Conservation (phyloP, 169 alveolate species). For the Amoebophrya sp. region DNA sequence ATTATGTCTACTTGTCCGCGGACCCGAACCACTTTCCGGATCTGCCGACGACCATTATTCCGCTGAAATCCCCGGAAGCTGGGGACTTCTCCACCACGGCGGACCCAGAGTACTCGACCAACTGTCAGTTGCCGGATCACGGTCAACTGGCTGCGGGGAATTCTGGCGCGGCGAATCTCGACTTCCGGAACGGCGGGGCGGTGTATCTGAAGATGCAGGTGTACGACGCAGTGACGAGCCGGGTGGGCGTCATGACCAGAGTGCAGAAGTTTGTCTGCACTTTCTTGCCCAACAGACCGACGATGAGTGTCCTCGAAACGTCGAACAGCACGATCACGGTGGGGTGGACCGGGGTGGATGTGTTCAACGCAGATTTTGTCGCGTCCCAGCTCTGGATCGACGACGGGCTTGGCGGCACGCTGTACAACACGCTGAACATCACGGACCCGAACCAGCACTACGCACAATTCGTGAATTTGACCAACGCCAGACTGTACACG, state of each 20-base stretch:
- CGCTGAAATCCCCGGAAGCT: not conserved
- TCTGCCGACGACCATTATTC: not conserved
- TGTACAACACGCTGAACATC: not conserved
- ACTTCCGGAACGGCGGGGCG: not conserved
- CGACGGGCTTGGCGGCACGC: not conserved
- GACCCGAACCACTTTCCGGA: not conserved
- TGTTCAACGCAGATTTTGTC: not conserved
- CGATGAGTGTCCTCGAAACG: not conserved
- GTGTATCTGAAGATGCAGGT: not conserved
- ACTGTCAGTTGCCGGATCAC: not conserved
- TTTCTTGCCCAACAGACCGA: not conserved
- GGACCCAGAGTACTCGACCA: not conserved
- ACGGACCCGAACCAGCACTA: not conserved
- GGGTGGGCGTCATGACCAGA: not conserved
- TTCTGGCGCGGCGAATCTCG: not conserved
- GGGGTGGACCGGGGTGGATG: not conserved
- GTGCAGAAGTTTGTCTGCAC: not conserved
- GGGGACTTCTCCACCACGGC: not conserved
- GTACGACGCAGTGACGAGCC: not conserved
- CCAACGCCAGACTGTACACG: not conserved
- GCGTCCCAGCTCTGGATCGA: not conserved
- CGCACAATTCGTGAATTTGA: not conserved
- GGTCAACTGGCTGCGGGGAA: not conserved
- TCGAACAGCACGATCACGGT: not conserved
- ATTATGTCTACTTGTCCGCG: not conserved